Evolutionary conservation across 352 stramenopile genomes (phyloP).

Genomic region (Phytophthora brassicae): DNA sequence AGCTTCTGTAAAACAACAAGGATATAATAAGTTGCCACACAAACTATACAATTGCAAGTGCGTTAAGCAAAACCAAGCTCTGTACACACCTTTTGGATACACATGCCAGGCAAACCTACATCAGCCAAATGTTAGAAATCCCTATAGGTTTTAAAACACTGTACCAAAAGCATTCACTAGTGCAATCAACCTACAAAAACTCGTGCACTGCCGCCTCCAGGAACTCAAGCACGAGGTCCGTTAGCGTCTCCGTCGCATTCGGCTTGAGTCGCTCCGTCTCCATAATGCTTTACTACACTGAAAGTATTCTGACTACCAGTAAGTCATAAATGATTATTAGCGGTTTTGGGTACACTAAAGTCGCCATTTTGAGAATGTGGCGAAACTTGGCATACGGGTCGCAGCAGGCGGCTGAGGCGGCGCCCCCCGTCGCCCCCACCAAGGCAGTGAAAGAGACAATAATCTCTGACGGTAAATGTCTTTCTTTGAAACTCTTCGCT

Average conservation of each 20-base stretch:
- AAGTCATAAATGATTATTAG: too few species aligned
- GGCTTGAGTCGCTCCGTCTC: slow-evolving; percentile 20
- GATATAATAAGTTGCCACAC: too few species aligned
- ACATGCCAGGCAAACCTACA: slow-evolving; percentile 53
- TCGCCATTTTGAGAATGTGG: slow-evolving; percentile 56
- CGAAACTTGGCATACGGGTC: slow-evolving; percentile 83
- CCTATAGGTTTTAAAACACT: background rate
- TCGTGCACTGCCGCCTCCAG: slow-evolving; percentile 73
- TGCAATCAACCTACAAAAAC: slow-evolving; percentile 58
- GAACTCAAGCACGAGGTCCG: slow-evolving; percentile 75
- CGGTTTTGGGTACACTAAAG: too few species aligned
- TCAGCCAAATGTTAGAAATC: slow-evolving; percentile 7
- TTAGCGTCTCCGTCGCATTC: slow-evolving; percentile 35
- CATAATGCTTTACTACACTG: slow-evolving; percentile 4
- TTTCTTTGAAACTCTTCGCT: slow-evolving; percentile 6
- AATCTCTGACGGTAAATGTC: slow-evolving; percentile 52
- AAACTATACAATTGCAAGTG: too few species aligned
- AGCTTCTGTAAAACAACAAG: slow-evolving; percentile 40
- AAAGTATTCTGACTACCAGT: too few species aligned
- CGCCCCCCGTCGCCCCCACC: slow-evolving; percentile 58
- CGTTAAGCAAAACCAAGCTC: too few species aligned
- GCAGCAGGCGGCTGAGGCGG: slow-evolving; percentile 67
- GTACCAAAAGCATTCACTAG: background rate
- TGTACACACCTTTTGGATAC: slow-evolving; percentile 53
- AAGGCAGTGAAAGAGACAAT: slow-evolving; percentile 59